Evolutionary conservation across 202 grass and related monocot genomes (phyloP), one percentile per base, ranked within the genome.

Genomic region (Carex sylvatica): DNA sequence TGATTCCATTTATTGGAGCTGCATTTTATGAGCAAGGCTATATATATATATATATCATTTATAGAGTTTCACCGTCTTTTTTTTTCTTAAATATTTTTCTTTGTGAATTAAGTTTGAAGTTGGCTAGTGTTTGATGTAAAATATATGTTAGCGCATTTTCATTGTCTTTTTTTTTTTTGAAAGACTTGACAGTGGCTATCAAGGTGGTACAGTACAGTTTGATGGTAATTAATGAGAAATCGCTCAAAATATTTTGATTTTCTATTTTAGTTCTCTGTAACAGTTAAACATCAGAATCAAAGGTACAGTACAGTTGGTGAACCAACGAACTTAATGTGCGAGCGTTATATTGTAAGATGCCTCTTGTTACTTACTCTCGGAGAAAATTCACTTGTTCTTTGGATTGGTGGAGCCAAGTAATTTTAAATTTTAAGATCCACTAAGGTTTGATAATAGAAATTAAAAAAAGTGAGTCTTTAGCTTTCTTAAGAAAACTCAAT

Each of bases 21-120:
- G 26, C 69, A 76, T 76, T 54, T 31, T 76, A 31, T 33, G 49
- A 58, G 7, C 52, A 55, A 36, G 73, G 73, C 72, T 58, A 77
- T 77, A 77, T 58, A 77, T 77, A 77, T 77, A 52, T 52, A 77
- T 77, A 77, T 77, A 77, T 77, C 14, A 58, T 19, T 7, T 77
- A 52, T 77, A 77, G 52, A 77, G 51, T 77, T 58, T 11, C 4
- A 19, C 47, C 6, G 0, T 62, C 5, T 26, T 62, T 1, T 75
- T 55, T 2, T 30, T 15, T 74, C 30, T 33, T 16, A 44, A 9
- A 12, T 47, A 16, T 33, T 30, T 77, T 58, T 36, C 52, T 58
- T 35, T 77, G 24, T 58, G 51, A 77, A n/a, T n/a, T n/a, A n/a
- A 55, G 56, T 77, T 76, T 77, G 28, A 19, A 56, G 73, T 58